These are phyloP conservation scores for Fraxinus platypoda DNA, from an alignment of 305 asterid genomes.

Conservation along the genomic window DNA sequence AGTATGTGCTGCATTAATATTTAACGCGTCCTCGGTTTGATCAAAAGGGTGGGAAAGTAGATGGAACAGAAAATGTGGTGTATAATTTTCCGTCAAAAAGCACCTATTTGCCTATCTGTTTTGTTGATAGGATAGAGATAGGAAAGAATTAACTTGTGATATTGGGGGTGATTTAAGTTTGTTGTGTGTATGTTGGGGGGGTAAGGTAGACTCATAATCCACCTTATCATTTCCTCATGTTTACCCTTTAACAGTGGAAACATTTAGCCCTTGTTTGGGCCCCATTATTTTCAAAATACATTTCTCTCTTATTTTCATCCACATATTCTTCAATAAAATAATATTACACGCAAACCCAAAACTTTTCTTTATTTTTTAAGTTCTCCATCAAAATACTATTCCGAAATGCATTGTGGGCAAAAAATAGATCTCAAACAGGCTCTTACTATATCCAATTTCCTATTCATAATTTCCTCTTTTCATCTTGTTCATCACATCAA, in stretches of 20 bases:
- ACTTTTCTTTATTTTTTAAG: too few relatives aligned
- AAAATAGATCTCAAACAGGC: neutral
- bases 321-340: neutral
- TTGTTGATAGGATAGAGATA: neutral
- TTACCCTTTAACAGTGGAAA: neutral
- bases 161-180: neutral
- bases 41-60: conserved; percentile 1
- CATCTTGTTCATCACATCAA: neutral
- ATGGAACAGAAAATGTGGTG: neutral
- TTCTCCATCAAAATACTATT: neutral
- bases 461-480: neutral
- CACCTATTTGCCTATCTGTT: neutral
- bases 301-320: neutral
- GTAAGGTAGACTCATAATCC: neutral
- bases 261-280: neutral
- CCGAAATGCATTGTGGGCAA: too few relatives aligned
- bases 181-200: neutral
- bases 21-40: neutral
- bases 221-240: neutral
- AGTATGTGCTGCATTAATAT: conserved; percentile 10
- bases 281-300: neutral
- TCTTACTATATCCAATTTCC: neutral
- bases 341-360: neutral
- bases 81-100: neutral
- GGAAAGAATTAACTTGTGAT: neutral